A percentile compares a stretch with the other conserved stretches of the same genome.
Evolutionary conservation across 163 green algal genomes (phyloP).

Genomic region (Picocystis sp.): DNA sequence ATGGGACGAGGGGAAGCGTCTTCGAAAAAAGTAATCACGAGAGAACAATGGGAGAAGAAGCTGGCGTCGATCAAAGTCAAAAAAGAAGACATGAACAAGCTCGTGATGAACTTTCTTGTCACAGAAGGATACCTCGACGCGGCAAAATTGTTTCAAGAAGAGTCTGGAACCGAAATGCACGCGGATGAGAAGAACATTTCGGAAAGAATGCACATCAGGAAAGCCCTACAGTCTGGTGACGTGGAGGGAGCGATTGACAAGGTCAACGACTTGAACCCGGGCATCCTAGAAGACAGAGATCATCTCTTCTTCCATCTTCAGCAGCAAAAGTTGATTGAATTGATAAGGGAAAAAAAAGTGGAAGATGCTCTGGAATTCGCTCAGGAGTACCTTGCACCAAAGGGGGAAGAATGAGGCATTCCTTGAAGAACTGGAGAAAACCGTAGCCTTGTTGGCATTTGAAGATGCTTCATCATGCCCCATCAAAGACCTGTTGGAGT

Average conservation of each 20-base stretch:
- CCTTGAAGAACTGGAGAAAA: conserved; percentile 72
- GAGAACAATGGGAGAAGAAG: conserved; percentile 56
- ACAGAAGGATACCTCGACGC: conserved; percentile 68
- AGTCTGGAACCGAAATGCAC: conserved; percentile 45
- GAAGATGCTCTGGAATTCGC: conserved; percentile 72
- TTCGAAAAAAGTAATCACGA: conserved; percentile 28
- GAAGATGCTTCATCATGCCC: conserved; percentile 49
- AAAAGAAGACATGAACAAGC: conserved; percentile 80
- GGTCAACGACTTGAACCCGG: conserved; percentile 89
- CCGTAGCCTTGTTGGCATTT: conserved; percentile 81
- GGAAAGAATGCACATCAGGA: conserved; percentile 74
- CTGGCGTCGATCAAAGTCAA: conserved; percentile 39
- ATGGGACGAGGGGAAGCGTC: background rate
- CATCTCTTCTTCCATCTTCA: conserved; percentile 85
- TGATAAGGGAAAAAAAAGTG: conserved; percentile 52
- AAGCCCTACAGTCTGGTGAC: conserved; percentile 63
- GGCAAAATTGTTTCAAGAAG: conserved; percentile 58
- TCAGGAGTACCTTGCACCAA: conserved; percentile 66
- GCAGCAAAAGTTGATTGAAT: conserved; percentile 87
- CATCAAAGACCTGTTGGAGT: conserved; percentile 64
- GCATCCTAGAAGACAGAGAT: conserved; percentile 73
- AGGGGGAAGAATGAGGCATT: conserved; percentile 60
- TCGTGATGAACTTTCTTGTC: conserved; percentile 93
- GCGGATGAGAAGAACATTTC: conserved; percentile 60
- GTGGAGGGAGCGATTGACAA: conserved; percentile 70